Base-by-base conservation (phyloP, 75 land plant genomes). In the Larix kaempferi region DNA sequence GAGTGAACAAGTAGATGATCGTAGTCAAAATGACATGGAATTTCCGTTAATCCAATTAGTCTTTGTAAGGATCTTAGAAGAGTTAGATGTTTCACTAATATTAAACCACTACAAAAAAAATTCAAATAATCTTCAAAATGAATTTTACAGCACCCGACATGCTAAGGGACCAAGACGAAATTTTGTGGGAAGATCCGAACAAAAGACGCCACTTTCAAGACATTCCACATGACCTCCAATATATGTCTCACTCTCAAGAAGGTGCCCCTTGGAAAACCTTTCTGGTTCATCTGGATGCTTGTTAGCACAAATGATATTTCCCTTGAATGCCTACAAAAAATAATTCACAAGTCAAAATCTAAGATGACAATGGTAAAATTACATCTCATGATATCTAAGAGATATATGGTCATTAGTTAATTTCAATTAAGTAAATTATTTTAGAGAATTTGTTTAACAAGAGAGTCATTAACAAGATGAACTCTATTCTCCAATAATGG, bases 221-320 rank as follows among this genome's bases (percentile, higher is more conserved):
- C 99, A 97, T 78, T 97, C 99, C 44, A 97, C 99, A 82, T 97
- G 99, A 12, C 99, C 99, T 61, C 99, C 99, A 26, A 97, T 95
- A 64, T 97, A 97, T 56, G 99, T 97, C 79, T 97, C 99, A 81
- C 99, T 97, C 73, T 97, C 99, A 56, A 97, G 86, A 64, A 97
- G 88, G 15, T 85, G 91, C 74, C 89, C 89, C 52, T 88, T 92
- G 74, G 89, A 87, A 74, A 95, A 95, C 80, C 89, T 92, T 74
- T 92, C 99, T 44, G 84, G 85, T 75, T 97, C 98, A 25, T 89
- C 78, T 78, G 88, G 93, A 80, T 97, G 93, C 78, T 97, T 97
- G 81, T 97, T 97, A 44, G 99, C 98, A 76, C 99, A 97, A 26
- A 97, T 87, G 66, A 97, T 94, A 83, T 91, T 95, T 69, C 96